These are phyloP conservation scores for Candida tunisiensis DNA, from an alignment of 1,139 yeast genomes.

Conservation along the genomic window DNA sequence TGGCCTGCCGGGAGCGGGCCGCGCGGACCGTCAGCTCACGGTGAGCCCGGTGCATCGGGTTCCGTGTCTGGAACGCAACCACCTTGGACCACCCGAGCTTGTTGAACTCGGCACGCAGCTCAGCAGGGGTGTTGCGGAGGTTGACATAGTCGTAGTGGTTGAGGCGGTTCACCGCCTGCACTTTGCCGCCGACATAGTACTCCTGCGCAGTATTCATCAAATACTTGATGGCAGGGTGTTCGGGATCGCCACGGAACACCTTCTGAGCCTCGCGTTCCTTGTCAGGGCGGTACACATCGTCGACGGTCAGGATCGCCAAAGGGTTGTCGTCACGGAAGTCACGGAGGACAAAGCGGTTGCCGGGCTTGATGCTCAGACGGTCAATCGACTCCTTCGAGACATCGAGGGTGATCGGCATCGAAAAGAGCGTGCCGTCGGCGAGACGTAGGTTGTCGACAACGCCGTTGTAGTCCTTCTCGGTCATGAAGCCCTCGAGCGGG, in stretches of 20 bases:
- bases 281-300: constrained; percentile 68
- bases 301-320: constrained; percentile 66
- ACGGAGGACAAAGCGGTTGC: constrained; percentile 53
- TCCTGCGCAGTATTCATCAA: constrained; percentile 64
- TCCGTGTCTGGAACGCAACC: constrained; percentile 95
- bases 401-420: constrained; percentile 87
- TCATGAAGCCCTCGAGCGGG: constrained; percentile 76
- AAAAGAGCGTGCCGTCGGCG: constrained; percentile 67
- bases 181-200: constrained; percentile 70
- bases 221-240: constrained; percentile 83
- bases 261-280: constrained; percentile 63
- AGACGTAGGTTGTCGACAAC: constrained; percentile 71
- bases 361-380: constrained; percentile 24
- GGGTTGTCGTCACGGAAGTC: constrained; percentile 75
- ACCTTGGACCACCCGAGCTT: constrained; percentile 78
- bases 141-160: constrained; percentile 84
- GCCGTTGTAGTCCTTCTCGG: constrained; percentile 59
- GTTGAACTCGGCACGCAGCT: constrained; percentile 68
- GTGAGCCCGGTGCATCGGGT: constrained; percentile 98
- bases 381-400: constrained; percentile 39
- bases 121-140: constrained; percentile 79
- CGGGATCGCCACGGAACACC: constrained; percentile 94
- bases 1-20: constrained; percentile 62
- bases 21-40: constrained; percentile 93
- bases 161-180: constrained; percentile 74